Conservation (phyloP, 2,329 filamentous ascomycete species). For the Talaromyces sp. region DNA sequence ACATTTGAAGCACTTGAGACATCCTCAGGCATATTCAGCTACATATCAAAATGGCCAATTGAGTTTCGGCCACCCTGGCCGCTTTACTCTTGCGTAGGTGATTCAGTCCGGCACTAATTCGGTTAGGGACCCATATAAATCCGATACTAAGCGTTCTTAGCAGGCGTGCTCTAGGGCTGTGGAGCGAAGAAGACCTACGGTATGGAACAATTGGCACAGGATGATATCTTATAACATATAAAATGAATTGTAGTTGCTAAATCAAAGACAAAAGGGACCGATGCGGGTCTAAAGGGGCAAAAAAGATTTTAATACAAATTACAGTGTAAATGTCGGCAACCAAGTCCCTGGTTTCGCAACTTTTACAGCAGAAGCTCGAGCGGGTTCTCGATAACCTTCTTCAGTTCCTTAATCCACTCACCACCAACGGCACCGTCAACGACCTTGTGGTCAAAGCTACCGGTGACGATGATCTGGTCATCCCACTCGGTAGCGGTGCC, state of each 20-base stretch:
- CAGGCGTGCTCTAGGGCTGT: too few species aligned
- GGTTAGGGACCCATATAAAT: too few species aligned
- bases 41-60: too few species aligned
- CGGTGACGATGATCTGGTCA: slow-evolving; percentile 94
- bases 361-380: slow-evolving; percentile 85
- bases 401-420: slow-evolving; percentile 95
- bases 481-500: slow-evolving; percentile 85
- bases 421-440: slow-evolving; percentile 94
- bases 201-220: not conserved
- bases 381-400: slow-evolving; percentile 97
- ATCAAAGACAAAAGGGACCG: slow-evolving; percentile 32
- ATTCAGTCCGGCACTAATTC: too few species aligned
- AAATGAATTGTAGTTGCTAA: slow-evolving; percentile 36
- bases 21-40: too few species aligned
- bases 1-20: too few species aligned
- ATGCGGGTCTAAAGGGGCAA: slow-evolving; percentile 29
- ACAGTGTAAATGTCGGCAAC: slow-evolving; percentile 17
- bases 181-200: too few species aligned
- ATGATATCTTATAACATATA: slow-evolving; percentile 15
- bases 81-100: too few species aligned
- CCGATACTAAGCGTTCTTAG: too few species aligned
- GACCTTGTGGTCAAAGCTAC: slow-evolving; percentile 98
- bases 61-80: too few species aligned
- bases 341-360: not conserved
- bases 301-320: slow-evolving; percentile 43